Conservation (phyloP, 345 rosid genomes). For the Eucalyptus leucophloia region DNA sequence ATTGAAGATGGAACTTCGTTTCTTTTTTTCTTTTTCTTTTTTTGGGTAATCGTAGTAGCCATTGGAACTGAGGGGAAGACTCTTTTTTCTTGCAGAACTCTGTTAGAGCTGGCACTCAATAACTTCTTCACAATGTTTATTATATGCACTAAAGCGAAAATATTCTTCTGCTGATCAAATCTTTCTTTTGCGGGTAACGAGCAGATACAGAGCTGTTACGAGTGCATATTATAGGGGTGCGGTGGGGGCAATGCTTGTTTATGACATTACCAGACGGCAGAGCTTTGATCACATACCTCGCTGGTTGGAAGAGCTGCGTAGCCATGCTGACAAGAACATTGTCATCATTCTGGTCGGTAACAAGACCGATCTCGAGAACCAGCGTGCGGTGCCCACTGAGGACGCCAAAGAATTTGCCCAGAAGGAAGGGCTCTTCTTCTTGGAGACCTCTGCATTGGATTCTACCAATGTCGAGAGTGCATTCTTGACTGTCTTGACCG, state of each 20-base stretch:
- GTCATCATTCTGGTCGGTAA: slow-evolving; percentile 35
- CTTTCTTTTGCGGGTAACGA: not conserved
- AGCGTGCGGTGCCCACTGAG: slow-evolving; percentile 16
- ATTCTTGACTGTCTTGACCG: slow-evolving; percentile 10
- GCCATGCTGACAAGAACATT: slow-evolving; percentile 17
- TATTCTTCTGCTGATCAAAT: not conserved
- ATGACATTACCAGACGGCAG: slow-evolving; percentile 24
- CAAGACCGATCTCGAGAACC: slow-evolving; percentile 33
- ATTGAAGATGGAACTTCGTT: not conserved
- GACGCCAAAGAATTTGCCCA: slow-evolving; percentile 30
- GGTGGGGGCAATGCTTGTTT: slow-evolving; percentile 30
- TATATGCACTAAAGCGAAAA: not conserved
- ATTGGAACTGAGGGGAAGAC: not conserved
- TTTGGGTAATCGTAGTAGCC: not conserved
- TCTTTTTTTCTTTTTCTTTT: too few species aligned
- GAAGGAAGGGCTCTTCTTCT: slow-evolving; percentile 27
- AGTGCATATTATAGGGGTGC: slow-evolving; percentile 44
- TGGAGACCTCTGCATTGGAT: slow-evolving; percentile 37
- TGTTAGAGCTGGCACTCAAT: not conserved
- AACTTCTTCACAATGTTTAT: not conserved
- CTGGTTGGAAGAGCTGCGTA: slow-evolving; percentile 28
- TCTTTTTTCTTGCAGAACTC: not conserved
- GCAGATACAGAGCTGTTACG: slow-evolving; percentile 33
- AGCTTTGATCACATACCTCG: slow-evolving; percentile 32
- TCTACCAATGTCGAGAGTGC: slow-evolving; percentile 25